phyloP scores from a whole-genome alignment of 306 rosid genomes.

The Biancaea sappan region DNA sequence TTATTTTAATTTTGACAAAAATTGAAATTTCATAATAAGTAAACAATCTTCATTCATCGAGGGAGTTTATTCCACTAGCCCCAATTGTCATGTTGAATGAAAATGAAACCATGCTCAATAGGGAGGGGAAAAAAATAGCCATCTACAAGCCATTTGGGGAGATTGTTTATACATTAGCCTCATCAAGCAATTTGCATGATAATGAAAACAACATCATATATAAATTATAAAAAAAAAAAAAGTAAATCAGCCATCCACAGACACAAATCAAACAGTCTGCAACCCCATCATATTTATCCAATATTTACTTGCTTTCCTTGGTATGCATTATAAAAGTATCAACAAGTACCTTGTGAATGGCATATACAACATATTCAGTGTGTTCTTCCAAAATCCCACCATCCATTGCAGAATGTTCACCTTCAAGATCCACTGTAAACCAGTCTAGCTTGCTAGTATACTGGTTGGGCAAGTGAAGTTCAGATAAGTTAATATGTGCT shows the following conservation, averaged over 20 bases:
- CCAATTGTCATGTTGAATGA: slow-evolving; percentile 10
- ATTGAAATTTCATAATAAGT: slow-evolving; percentile 1
- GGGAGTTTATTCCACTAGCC: neutral
- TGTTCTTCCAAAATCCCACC: slow-evolving; percentile 92
- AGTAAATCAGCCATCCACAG: neutral
- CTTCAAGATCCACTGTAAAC: slow-evolving; percentile 97
- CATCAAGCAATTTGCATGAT: neutral
- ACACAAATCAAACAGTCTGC: slow-evolving; percentile 3
- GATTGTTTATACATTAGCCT: neutral
- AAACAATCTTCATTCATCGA: neutral
- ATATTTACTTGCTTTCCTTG: slow-evolving; percentile 12
- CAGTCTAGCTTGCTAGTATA: slow-evolving; percentile 81
- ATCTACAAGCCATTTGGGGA: neutral
- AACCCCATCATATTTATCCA: slow-evolving; percentile 32
- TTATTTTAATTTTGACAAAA: slow-evolving; percentile 24
- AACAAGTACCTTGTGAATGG: slow-evolving; percentile 83
- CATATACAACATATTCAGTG: slow-evolving; percentile 80
- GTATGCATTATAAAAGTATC: slow-evolving; percentile 22
- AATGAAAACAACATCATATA: neutral
- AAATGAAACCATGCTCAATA: slow-evolving; percentile 20
- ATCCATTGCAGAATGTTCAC: slow-evolving; percentile 99
- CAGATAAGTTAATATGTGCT: slow-evolving; percentile 40
- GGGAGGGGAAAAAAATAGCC: neutral
- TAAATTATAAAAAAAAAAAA: neutral
- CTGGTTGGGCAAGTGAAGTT: slow-evolving; percentile 60